A percentile compares a stretch with the other conserved stretches of the same genome.
Evolutionary conservation across 2,329 filamentous ascomycete species (phyloP).

Genomic region (Colletotrichum theobromicola): DNA sequence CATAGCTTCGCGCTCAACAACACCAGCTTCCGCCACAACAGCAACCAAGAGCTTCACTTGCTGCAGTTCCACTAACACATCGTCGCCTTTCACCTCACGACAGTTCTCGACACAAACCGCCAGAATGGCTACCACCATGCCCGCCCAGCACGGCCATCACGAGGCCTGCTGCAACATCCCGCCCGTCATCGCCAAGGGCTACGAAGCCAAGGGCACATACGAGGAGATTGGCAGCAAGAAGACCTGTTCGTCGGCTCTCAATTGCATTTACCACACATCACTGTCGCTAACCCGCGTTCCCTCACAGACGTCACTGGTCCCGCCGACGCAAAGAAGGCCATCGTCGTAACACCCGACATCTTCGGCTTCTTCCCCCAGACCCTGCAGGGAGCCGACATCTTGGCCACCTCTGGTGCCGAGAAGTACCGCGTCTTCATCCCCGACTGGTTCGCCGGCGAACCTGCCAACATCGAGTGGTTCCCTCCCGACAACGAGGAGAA

Average conservation of each 20-base stretch:
- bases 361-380: slow-evolving; percentile 76
- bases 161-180: slow-evolving; percentile 64
- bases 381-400: slow-evolving; percentile 72
- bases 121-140: slow-evolving; percentile 53
- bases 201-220: slow-evolving; percentile 61
- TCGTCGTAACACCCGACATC: slow-evolving; percentile 70
- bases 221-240: slow-evolving; percentile 61
- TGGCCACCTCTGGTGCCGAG: slow-evolving; percentile 59
- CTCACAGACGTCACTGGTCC: slow-evolving; percentile 54
- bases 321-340: slow-evolving; percentile 57
- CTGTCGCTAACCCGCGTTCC: background rate
- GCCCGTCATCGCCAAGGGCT: slow-evolving; percentile 60
- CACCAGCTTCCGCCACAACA: background rate
- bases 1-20: slow-evolving; percentile 1
- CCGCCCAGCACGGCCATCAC: slow-evolving; percentile 57
- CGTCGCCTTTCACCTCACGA: background rate
- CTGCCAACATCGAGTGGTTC: slow-evolving; percentile 63
- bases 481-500: slow-evolving; percentile 71
- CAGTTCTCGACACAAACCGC: slow-evolving; percentile 4
- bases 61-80: background rate
- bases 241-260: slow-evolving; percentile 42
- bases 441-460: slow-evolving; percentile 85
- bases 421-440: slow-evolving; percentile 90
- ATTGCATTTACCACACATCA: background rate
- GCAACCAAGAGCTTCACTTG: background rate